Base-by-base conservation (phyloP, 768 basidiomycete species). In the Hydnum rufescens region DNA sequence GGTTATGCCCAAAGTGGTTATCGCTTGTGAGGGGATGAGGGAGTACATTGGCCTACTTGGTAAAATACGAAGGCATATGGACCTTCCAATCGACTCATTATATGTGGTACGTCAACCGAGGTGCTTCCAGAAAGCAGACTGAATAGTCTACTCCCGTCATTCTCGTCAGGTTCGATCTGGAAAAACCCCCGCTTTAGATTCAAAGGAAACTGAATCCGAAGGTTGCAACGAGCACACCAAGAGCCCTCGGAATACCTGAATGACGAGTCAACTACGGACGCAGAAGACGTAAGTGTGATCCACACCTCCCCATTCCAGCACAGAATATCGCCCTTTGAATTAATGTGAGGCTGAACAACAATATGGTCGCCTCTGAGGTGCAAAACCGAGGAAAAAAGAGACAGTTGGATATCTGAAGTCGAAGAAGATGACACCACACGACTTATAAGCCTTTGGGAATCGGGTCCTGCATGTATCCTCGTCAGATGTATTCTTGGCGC, bases 41-140 rank as follows among this genome's bases (percentile, higher is more conserved):
- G 2, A 16, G 25, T 49, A 13, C 19, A 4, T 19, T 13, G 23
- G 29, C 54, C 13, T 32, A 57, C 60, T 19, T 59, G 39, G 53
- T 54, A 64, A 53, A 60, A 64, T 18, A 64, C 54, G 47, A 64
- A 59, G 1, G 65, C 64, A 53, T 62, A 65, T 19, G 65, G 64
- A 0, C 65, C 65, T 42, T 66, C 62, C 18, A 63, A 30, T 32
- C 46, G 39, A 0, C 46, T 51, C 13, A 65, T 51, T 3, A 61
- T 55, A 30, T 32, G 55, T 3, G 53, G 43, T 0, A 56, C 39
- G 1, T 55, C 31, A 25, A 29, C 31, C 39, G 22, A 55, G 4
- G 30, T n/a, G 0, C 25, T 5, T 4, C 25, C 23, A 32, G 42
- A 39, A 19, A 61, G 54, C 4, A 34, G 32, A 1, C 55, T 52